Conservation (phyloP, 75 land plant species). For the Azolla pinnata region DNA sequence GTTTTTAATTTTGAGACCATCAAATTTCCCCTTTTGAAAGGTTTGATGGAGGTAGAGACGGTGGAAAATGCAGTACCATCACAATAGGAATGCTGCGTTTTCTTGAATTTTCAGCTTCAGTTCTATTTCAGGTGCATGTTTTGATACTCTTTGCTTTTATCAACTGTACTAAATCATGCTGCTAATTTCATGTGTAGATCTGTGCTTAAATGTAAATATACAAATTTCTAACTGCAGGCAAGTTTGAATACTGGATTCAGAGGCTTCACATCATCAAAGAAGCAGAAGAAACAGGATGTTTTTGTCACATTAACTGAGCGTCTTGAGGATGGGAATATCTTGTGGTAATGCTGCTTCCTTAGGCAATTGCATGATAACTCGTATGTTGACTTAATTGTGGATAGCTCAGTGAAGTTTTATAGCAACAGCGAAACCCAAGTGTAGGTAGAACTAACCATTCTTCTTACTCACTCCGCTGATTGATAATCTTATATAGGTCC, state of each 20-base stretch:
- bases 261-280: constrained; percentile 31
- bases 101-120: constrained; percentile 74
- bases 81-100: constrained; percentile 32
- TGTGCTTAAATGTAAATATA: background rate
- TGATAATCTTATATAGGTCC: no score
- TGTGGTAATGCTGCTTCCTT: no score
- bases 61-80: constrained; percentile 47
- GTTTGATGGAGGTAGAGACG: constrained; percentile 53
- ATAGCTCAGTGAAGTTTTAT: no score
- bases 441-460: no score
- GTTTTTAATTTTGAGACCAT: background rate
- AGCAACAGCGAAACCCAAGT: no score
- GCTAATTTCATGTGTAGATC: background rate
- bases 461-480: no score
- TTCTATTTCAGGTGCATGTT: constrained; percentile 49
- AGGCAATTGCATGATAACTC: no score
- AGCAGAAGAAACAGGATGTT: constrained; percentile 49
- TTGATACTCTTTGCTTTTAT: background rate
- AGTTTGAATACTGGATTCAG: constrained; percentile 34
- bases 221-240: constrained; percentile 17
- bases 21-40: constrained; percentile 14
- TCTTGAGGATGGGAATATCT: constrained; percentile 49
- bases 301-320: constrained; percentile 43
- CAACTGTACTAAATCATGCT: background rate
- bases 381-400: no score